Percentiles rank a stretch among this genome's conserved stretches.
Conservation (phyloP, 164 flowering plant species). For the Nymphaea thermarum region DNA sequence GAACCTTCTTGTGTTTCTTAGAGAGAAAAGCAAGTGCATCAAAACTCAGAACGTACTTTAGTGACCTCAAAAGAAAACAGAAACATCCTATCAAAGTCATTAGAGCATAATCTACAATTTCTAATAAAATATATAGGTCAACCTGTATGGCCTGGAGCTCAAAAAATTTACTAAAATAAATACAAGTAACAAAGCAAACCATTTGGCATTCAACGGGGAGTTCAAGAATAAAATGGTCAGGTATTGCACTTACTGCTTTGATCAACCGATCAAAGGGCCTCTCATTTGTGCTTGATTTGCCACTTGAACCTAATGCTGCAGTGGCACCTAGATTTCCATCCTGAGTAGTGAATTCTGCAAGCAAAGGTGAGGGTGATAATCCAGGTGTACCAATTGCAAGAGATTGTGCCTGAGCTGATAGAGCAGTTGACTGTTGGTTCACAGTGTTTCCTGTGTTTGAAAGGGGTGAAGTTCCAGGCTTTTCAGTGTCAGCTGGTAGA, state of each 20-base stretch:
- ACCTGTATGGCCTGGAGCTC: too few relatives aligned
- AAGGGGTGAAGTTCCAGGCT: slow-evolving; percentile 45
- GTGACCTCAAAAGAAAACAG: too few relatives aligned
- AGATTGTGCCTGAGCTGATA: slow-evolving; percentile 29
- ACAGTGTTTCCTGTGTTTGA: slow-evolving; percentile 54
- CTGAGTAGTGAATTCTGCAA: slow-evolving; percentile 52
- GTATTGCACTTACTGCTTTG: slow-evolving; percentile 47
- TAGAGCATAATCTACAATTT: too few relatives aligned
- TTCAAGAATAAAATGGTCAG: neutral
- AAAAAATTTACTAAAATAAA: too few relatives aligned
- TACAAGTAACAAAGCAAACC: too few relatives aligned
- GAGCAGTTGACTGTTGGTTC: slow-evolving; percentile 31
- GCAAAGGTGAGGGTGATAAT: slow-evolving; percentile 88
- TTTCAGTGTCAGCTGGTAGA: slow-evolving; percentile 67
- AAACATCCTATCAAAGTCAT: too few relatives aligned
- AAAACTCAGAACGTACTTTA: too few relatives aligned
- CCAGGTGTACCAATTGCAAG: slow-evolving; percentile 91
- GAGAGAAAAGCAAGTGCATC: too few relatives aligned
- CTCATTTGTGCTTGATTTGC: slow-evolving; percentile 49
- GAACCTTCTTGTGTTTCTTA: too few relatives aligned
- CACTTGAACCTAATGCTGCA: slow-evolving; percentile 22
- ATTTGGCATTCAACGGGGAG: neutral
- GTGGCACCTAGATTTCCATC: slow-evolving; percentile 44
- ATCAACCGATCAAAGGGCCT: slow-evolving; percentile 75
- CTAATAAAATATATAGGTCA: too few relatives aligned